Conservation (phyloP, 2,329 filamentous ascomycete genomes). For the Neonectria faginata region DNA sequence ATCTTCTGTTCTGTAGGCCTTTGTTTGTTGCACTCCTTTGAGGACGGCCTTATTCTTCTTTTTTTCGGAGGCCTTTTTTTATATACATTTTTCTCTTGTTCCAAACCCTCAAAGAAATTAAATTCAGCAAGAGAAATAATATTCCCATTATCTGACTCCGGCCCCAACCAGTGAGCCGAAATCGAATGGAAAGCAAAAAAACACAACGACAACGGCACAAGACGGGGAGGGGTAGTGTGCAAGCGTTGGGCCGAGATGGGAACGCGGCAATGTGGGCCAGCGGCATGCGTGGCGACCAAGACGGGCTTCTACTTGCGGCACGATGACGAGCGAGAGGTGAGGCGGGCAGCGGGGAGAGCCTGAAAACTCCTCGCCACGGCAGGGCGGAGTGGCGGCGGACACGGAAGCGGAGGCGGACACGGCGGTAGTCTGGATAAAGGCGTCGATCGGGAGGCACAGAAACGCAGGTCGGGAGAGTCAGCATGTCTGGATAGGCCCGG, state of each 20-base stretch:
- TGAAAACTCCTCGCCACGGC: background rate
- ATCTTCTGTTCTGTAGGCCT: conserved; percentile 2
- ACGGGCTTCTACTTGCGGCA: conserved; percentile 15
- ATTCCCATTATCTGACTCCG: background rate
- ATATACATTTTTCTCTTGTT: background rate
- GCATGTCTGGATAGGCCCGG: conserved; percentile 1
- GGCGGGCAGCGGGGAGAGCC: background rate
- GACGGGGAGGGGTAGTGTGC: background rate
- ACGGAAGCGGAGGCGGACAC: background rate
- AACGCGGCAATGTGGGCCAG: conserved; percentile 22
- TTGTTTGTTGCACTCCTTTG: conserved; percentile 23
- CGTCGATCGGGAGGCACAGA: background rate
- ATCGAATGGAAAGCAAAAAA: background rate
- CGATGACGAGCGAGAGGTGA: conserved; percentile 18
- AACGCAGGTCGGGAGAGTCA: conserved; percentile 3
- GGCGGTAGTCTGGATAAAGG: background rate
- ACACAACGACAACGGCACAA: background rate
- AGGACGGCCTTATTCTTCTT: background rate
- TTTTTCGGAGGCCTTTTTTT: background rate
- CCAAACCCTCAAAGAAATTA: background rate
- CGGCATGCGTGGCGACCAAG: conserved; percentile 24
- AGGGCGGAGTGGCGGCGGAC: background rate
- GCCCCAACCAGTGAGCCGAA: background rate
- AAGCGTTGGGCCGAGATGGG: conserved; percentile 13
- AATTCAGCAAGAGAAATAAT: conserved; percentile 13